A percentile compares a stretch with the other conserved stretches of the same genome.
Evolutionary conservation across 2,329 filamentous ascomycete genomes (phyloP).

Genomic region (Apiospora koreana): DNA sequence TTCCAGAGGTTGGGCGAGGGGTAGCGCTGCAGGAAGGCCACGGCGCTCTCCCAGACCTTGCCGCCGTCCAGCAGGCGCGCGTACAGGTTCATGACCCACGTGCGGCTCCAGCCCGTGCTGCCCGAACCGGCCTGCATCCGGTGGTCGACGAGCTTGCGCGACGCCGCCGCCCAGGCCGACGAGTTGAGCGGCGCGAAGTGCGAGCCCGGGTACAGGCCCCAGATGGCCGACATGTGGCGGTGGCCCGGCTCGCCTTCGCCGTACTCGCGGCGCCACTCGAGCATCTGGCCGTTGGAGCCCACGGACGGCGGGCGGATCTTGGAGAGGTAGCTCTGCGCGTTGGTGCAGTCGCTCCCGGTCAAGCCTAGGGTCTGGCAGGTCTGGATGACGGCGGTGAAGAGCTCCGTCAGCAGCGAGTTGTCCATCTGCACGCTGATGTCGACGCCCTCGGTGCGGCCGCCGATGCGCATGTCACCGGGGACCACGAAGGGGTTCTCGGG

Average conservation of each 20-base stretch:
- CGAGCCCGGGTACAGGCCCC: conserved; percentile 21
- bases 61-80: conserved; percentile 42
- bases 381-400: conserved; percentile 27
- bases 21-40: conserved; percentile 36
- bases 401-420: conserved; percentile 38
- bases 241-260: conserved; percentile 20
- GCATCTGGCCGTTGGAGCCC: conserved; percentile 24
- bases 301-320: conserved; percentile 17
- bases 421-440: conserved; percentile 21
- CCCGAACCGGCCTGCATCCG: conserved; percentile 20
- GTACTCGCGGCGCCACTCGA: conserved; percentile 26
- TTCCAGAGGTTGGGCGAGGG: conserved; percentile 41
- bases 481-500: conserved; percentile 21
- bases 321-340: conserved; percentile 15
- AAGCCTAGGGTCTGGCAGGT: conserved; percentile 16
- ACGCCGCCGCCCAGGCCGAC: conserved; percentile 16
- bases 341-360: conserved; percentile 9
- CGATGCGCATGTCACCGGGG: conserved; percentile 6
- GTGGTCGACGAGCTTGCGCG: conserved; percentile 17
- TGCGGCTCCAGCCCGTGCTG: conserved; percentile 48
- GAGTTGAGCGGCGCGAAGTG: conserved; percentile 19
- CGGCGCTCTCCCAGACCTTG: conserved; percentile 35
- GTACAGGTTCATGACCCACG: conserved; percentile 48
- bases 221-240: conserved; percentile 24
- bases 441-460: conserved; percentile 15